Base-by-base conservation (phyloP, 192 early-diverging fungal species). In the Coemansia aciculifera region DNA sequence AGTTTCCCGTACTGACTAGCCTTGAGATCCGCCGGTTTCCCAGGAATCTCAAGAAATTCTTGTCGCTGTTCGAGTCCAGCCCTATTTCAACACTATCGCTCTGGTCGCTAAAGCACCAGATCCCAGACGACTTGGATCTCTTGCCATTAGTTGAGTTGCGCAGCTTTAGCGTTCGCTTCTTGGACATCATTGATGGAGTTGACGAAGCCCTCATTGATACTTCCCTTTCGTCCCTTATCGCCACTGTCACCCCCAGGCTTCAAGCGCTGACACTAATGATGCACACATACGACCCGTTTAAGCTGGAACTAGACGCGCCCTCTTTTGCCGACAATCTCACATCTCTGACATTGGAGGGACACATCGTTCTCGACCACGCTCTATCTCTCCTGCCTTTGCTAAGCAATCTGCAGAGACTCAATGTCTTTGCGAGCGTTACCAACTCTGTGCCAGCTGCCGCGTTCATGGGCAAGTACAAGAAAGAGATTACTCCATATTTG, bases 21-120 rank as follows among this genome's bases (percentile, higher is more conserved):
- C 63, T 74, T 5, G 66, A 52, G 2, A 21, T 74, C 13, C 32
- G 67, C 1, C 59, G 73, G 67, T 65, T 69, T 42, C 15, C 67
- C 6, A 62, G 67, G 3, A 11, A 56, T 32, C 7, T 51, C 15
- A 29, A 15, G n/a, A 43, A 1, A 3, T 38, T 74, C 9, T 29
- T 74, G 11, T 5, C 38, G 0, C 52, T 69, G 36, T 74, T 74
- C 65, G 42, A 34, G 3, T 4, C 36, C 37, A 54, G 73, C 63
- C 67, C 62, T 2, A 2, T 69, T 8, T 5, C 21, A 3, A 19
- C 39, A 1, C 67, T 75, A n/a, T 34, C 61, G 17, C 23, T 75
- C 10, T 67, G 59, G 21, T 57, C 63, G 12, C 67, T 66, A 36
- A 24, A 68, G 39, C 9, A 23, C 36, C 40, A 65, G 37, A 36